Percentiles rank a stretch among this genome's conserved stretches.
These are phyloP conservation scores for Sarocladium kiliense DNA, from an alignment of 2,329 filamentous ascomycete species.

Conservation along the genomic window DNA sequence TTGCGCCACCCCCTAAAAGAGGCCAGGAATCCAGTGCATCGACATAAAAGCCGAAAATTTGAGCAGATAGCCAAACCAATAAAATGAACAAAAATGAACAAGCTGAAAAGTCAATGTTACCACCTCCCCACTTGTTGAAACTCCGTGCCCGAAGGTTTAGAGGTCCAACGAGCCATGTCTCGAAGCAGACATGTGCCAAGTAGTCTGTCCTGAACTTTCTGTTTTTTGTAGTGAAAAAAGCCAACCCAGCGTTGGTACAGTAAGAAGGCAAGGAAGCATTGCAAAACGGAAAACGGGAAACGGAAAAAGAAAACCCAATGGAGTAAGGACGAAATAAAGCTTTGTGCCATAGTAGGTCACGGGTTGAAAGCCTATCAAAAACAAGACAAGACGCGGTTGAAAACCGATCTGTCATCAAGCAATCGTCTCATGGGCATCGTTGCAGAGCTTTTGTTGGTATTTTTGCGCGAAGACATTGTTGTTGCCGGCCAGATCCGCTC, in stretches of 20 bases:
- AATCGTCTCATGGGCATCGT: neutral
- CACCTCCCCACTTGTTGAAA: neutral
- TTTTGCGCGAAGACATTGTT: neutral
- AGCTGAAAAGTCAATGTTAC: neutral
- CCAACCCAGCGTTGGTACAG: neutral
- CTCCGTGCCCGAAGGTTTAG: no score
- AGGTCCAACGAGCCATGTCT: no score
- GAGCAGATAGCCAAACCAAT: conserved; percentile 6
- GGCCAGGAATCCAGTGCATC: neutral
- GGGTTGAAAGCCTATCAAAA: no score
- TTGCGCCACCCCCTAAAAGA: neutral
- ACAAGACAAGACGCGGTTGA: no score
- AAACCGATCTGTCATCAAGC: neutral
- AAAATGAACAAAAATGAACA: neutral
- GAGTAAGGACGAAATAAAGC: no score
- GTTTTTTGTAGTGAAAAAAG: neutral
- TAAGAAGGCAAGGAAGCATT: neutral
- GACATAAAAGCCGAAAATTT: neutral
- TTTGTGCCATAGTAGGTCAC: no score
- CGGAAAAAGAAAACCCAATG: no score
- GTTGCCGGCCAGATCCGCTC: neutral
- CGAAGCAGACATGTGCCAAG: neutral
- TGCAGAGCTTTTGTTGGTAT: neutral
- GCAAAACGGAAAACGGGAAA: neutral
- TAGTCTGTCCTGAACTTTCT: neutral